Evolutionary conservation across 352 stramenopile genomes (phyloP).

Genomic region (Pythium dissimile): DNA sequence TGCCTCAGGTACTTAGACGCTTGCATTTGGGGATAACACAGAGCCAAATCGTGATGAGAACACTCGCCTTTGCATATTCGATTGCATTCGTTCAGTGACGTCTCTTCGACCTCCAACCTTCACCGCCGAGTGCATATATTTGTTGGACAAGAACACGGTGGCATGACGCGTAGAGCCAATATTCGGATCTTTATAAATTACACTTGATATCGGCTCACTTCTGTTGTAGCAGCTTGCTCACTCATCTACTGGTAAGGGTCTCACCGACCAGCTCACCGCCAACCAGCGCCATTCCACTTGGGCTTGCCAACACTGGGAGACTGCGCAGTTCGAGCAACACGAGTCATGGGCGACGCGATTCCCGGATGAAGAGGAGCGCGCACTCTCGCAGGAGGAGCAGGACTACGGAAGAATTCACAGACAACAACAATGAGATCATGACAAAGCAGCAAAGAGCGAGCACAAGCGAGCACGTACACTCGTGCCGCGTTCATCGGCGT

Average conservation of each 20-base stretch:
- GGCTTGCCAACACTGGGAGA: slow-evolving; percentile 31
- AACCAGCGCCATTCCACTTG: slow-evolving; percentile 56
- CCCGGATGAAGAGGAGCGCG: slow-evolving; percentile 19
- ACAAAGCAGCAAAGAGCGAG: neutral
- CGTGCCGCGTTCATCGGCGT: slow-evolving; percentile 24
- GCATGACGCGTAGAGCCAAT: too few relatives aligned
- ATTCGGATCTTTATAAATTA: slow-evolving; percentile 19
- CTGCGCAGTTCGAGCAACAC: neutral
- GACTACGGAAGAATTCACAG: neutral
- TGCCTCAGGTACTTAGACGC: too few relatives aligned
- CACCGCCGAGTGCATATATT: too few relatives aligned
- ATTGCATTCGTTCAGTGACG: too few relatives aligned
- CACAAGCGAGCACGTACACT: slow-evolving; percentile 33
- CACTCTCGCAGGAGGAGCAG: neutral
- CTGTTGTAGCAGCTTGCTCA: neutral
- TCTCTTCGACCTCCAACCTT: too few relatives aligned
- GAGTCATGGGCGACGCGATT: slow-evolving; percentile 21
- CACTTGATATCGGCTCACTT: neutral
- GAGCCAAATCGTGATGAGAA: too few relatives aligned
- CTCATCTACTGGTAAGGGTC: too few relatives aligned
- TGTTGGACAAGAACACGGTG: too few relatives aligned
- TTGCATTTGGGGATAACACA: too few relatives aligned
- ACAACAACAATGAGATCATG: neutral
- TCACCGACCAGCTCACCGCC: slow-evolving; percentile 30
- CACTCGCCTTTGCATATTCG: too few relatives aligned